Evolutionary conservation across 2,329 filamentous ascomycete genomes (phyloP), one percentile per base, ranked within the genome.

Genomic region (Anisogramma anomala): DNA sequence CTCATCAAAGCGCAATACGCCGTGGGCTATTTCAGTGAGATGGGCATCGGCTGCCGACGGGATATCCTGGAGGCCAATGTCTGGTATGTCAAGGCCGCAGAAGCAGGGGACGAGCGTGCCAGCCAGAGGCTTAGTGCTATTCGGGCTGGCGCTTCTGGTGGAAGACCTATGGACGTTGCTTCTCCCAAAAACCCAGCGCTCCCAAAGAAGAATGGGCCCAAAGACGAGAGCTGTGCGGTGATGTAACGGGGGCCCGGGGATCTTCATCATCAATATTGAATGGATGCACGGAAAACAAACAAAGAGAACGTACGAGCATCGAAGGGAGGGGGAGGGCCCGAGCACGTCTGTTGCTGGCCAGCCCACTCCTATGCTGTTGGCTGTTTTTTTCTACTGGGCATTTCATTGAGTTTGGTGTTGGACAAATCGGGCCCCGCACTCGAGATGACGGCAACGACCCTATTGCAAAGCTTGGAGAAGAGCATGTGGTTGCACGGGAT

Each of bases 1-100:
- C 74, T 68, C 46, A 70, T 74, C 48, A 78, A 77, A 52, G 91
- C 91, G n/a, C 79, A 95, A 58, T 98, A 96, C 53, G 86, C 91
- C 0, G 77, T 94, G 17, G 91, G 87, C 33, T 96, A 95, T 63
- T 98, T 98, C 59, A 95, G 88, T 4, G 91, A 98, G 60, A 94
- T 93, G 84, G 91, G 91, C 48, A 95, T 98, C 52, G 91, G 91
- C 36, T 95, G 87, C 59, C 83, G 87, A 27, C 79, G 86, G 36
- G 91, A 98, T 58, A 79, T 89, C n/a, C 73, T 98, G 32, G 88
- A 95, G 60, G 89, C 91, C 51, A 98, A 98, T 55, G 84, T 94
- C 23, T 96, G 88, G 89, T 98, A 98, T 58, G 89, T 98, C 51
- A 85, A 84, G 61, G 91, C 91, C 4, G 89, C 91, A 13, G 89